Evolutionary conservation across 75 land plant species (phyloP), one percentile per base, ranked within the genome.

Genomic region (Azolla pinnata): DNA sequence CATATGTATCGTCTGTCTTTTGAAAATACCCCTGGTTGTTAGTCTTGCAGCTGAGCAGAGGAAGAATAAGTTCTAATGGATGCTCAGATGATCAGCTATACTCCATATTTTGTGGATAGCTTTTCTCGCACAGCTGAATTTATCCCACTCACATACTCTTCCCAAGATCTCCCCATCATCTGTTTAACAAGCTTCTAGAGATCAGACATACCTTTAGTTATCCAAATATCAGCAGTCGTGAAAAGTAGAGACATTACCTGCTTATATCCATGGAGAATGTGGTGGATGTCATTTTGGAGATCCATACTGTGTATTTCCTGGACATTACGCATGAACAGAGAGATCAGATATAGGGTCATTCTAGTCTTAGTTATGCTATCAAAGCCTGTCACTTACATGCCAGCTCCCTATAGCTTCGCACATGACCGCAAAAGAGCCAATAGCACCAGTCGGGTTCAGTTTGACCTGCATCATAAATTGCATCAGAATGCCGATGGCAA

Each of bases 281-380:
- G 96, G 59, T 76, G 79, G 32, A 91, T 70, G 59, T 91, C 97
- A 68, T 71, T 81, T 48, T 77, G 83, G 33, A 91, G 74, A 21
- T 88, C 89, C 65, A 69, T 75, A 57, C 90, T 85, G 27, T 90
- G 81, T 63, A 91, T 91, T 68, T 85, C 96, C 97, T 91, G 70
- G 24, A 58, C 16, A 66, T 1, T 20, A 14, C 25, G n/a, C 10
- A 38, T 20, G 4, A 20, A 14, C 21, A 25, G 25, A 29, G 19
- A 8, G 4, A 14, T 27, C 31, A 56, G 8, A 4, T 20, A 24
- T 3, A 9, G 8, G 24, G 8, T 23, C 53, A 8, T 18, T 45
- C 20, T 10, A 40, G 20, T 44, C 28, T 35, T 5, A 23, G 29
- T 19, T 20, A 44, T 20, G 18, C 28, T 21, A 0, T 16, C n/a